Conservation (phyloP, 129 eudicot species). For the Saposhnikovia divaricata region DNA sequence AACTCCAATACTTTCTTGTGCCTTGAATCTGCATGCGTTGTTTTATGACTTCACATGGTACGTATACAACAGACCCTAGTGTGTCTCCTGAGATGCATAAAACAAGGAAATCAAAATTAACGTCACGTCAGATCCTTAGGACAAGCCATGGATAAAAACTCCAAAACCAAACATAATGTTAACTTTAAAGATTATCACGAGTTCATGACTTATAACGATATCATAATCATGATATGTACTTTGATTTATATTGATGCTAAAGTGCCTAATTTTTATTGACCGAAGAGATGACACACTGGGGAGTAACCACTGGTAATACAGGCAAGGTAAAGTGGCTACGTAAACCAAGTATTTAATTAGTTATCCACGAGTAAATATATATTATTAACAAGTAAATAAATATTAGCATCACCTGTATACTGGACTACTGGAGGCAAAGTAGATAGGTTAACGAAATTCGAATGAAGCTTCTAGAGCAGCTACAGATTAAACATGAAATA, state of each 20-base stretch:
- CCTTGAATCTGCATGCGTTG: conserved; percentile 99
- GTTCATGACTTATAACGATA: not conserved
- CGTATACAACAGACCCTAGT: conserved; percentile 85
- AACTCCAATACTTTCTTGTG: conserved; percentile 65
- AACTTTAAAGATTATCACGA: not conserved
- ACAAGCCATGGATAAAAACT: not conserved
- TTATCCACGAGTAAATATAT: not conserved
- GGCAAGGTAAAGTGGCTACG: not conserved
- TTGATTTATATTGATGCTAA: not conserved
- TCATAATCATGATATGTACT: not conserved
- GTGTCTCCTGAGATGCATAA: conserved; percentile 67
- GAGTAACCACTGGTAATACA: not conserved
- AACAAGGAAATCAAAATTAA: not conserved
- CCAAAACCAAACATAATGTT: not conserved
- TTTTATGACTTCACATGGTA: conserved; percentile 97
- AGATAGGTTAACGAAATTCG: not conserved
- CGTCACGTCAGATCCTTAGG: not conserved
- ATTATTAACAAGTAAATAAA: not conserved
- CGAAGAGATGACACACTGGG: not conserved
- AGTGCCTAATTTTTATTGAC: not conserved
- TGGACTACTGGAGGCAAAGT: not conserved
- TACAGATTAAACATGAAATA: not conserved
- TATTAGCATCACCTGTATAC: not conserved
- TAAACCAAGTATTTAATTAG: not conserved
- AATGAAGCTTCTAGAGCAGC: not conserved